Evolutionary conservation across 1,139 yeast species (phyloP), one percentile per base, ranked within the genome.

Genomic region (Saccharomyces uvarum): DNA sequence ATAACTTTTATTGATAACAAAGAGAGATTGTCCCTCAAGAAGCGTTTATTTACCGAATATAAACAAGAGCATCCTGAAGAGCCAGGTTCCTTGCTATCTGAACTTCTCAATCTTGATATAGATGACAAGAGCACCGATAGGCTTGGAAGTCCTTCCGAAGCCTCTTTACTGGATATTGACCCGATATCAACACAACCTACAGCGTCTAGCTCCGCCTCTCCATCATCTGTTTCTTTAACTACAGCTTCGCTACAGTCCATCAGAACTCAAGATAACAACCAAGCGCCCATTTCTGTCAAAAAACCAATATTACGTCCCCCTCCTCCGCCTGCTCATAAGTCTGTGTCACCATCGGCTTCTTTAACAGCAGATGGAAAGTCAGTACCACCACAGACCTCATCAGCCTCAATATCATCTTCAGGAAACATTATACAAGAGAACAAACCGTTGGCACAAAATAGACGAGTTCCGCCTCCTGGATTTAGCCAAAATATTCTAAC

Each of bases 1-100:
- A 86, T 86, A 42, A 82, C 81, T 61, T 78, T 86, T 54, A 77
- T 89, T 41, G 84, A 89, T 67, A 83, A 83, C 53, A 71, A 70
- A 1, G 70, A 75, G 48, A 85, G 82, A 64, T 73, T 75, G 53
- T 73, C 73, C 32, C 70, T 85, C 52, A 74, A 82, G 19, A 75
- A 76, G 54, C 75, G 79, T 51, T 69, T 86, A 51, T 80, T 83
- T 61, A 75, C 77, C 42, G 75, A 73, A 47, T 84, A 78, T 65
- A 81, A 74, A 55, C 55, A 54, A 11, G 53, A 58, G 7, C 67
- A 67, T 53, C 70, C 70, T 5, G 63, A 66, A 31, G 61, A 54
- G 31, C 48, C 58, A 8, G 44, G 44, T 19, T 38, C 44, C 5
- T 6, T 38, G 11, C 8, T 38, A 38, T 38, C 44, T 1, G 44